These are phyloP conservation scores for Thelonectria olida DNA, from an alignment of 2,329 filamentous ascomycete species.

Conservation along the genomic window DNA sequence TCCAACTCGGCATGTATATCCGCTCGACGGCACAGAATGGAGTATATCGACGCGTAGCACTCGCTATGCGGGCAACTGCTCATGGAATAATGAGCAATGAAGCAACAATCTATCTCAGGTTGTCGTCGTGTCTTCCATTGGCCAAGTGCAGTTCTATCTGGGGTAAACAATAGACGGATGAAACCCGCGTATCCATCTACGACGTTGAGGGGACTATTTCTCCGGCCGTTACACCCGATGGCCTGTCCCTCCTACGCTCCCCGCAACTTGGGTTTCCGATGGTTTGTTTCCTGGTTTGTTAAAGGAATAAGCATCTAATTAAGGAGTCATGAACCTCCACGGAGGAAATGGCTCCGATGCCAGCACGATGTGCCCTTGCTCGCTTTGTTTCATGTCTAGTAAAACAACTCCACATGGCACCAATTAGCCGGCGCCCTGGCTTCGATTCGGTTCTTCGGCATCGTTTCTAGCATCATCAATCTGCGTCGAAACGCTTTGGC, in stretches of 20 bases:
- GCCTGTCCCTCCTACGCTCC: too few relatives aligned
- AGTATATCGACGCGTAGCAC: neutral
- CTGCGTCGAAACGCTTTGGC: neutral
- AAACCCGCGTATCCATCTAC: neutral
- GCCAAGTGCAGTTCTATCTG: neutral
- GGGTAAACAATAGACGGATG: neutral
- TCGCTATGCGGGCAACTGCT: neutral
- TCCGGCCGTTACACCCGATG: conserved; percentile 15
- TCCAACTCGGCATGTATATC: conserved; percentile 1
- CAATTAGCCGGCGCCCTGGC: neutral
- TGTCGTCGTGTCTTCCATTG: neutral
- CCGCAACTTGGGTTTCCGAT: neutral
- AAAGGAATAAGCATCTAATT: neutral
- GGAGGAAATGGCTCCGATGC: neutral
- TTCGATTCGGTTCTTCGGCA: conserved; percentile 8
- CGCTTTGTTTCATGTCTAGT: conserved; percentile 11
- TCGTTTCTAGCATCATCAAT: neutral
- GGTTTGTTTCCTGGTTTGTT: neutral
- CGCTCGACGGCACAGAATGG: neutral
- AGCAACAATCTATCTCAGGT: neutral
- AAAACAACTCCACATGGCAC: conserved; percentile 3
- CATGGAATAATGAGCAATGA: neutral
- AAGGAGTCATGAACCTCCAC: neutral
- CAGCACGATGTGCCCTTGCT: neutral
- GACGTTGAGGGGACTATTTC: conserved; percentile 3